phyloP scores from a whole-genome alignment of 768 basidiomycete genomes.

The Boletus edulis region DNA sequence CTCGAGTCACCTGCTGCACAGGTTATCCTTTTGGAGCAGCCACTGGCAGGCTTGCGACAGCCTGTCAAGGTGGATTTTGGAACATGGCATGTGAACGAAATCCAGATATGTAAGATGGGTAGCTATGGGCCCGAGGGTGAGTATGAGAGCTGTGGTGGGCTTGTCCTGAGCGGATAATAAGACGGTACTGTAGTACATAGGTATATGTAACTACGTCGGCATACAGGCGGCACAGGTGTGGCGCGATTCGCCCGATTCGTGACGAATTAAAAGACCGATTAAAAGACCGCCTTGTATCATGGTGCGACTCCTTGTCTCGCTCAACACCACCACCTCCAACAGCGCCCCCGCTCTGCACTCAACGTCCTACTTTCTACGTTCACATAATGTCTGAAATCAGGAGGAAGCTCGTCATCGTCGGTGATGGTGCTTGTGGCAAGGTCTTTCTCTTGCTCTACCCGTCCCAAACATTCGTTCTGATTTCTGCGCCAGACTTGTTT shows the following conservation, averaged over 20 bases:
- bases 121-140: slow-evolving; percentile 61
- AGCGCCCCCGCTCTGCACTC: slow-evolving; percentile 35
- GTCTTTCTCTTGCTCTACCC: slow-evolving; percentile 35
- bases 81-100: slow-evolving; percentile 47
- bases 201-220: neutral
- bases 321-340: slow-evolving; percentile 37
- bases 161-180: neutral
- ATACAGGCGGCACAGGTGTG: slow-evolving; percentile 30
- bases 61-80: slow-evolving; percentile 48
- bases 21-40: neutral
- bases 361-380: slow-evolving; percentile 34
- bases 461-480: slow-evolving; percentile 15
- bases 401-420: slow-evolving; percentile 98
- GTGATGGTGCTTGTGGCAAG: slow-evolving; percentile 98
- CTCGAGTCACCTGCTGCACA: slow-evolving; percentile 28
- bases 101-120: slow-evolving; percentile 73
- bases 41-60: slow-evolving; percentile 3
- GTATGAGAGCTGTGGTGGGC: slow-evolving; percentile 48
- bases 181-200: no score
- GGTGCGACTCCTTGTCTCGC: slow-evolving; percentile 38
- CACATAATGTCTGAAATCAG: slow-evolving; percentile 91
- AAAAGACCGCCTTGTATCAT: slow-evolving; percentile 35
- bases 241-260: slow-evolving; percentile 16
- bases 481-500: slow-evolving; percentile 68
- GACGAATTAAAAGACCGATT: slow-evolving; percentile 33